These are phyloP conservation scores for Dunaliella sp. DNA, from an alignment of 139 green algal genomes.

Conservation along the genomic window DNA sequence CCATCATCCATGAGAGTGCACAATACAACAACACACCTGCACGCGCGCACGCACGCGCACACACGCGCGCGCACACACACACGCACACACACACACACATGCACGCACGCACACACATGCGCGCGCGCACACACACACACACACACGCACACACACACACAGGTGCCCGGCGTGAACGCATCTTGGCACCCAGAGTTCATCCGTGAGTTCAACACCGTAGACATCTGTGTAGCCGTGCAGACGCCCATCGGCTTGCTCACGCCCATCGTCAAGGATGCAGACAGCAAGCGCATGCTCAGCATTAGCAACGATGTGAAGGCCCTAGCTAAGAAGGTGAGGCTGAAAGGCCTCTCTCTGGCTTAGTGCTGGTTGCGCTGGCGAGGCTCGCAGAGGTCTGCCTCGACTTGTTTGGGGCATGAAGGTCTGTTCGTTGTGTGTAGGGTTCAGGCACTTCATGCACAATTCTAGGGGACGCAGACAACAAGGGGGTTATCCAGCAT, in stretches of 20 bases:
- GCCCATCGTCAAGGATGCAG: constrained; percentile 76
- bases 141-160: neutral
- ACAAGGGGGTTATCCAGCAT: no score
- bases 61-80: neutral
- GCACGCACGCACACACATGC: neutral
- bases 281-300: constrained; percentile 66
- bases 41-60: neutral
- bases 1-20: no score
- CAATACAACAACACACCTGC: neutral
- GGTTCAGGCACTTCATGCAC: no score
- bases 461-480: no score
- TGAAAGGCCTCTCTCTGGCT: no score
- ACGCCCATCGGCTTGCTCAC: constrained; percentile 18
- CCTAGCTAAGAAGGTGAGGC: constrained; percentile 70
- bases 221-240: constrained; percentile 80
- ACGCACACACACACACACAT: neutral
- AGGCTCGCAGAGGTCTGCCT: no score
- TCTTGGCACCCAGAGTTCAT: constrained; percentile 89
- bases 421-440: no score
- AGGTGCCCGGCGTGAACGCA: constrained; percentile 65
- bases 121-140: neutral
- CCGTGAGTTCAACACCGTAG: constrained; percentile 74
- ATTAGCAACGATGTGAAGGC: constrained; percentile 71
- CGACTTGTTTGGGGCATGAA: no score
- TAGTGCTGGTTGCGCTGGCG: no score